A percentile compares a stretch with the other conserved stretches of the same genome.
phyloP scores from a whole-genome alignment of 1,284 basidiomycete species.

The Leccinum griseonigrum region DNA sequence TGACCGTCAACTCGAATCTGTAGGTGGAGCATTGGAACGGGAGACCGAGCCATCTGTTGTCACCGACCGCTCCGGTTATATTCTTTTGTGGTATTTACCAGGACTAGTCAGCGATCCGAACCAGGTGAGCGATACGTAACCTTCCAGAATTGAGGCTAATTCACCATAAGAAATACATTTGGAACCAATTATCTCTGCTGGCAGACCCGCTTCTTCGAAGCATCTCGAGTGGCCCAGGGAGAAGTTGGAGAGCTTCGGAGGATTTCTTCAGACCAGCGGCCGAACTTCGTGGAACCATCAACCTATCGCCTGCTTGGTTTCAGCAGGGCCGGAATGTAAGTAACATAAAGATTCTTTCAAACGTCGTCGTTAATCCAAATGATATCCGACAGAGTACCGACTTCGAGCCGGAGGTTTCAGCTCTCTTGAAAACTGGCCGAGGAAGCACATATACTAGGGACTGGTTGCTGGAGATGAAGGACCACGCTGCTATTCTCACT shows the following conservation, averaged over 20 bases:
- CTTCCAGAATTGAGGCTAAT: neutral
- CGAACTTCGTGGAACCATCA: neutral
- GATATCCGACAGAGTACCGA: neutral
- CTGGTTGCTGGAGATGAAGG: neutral
- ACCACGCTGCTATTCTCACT: neutral
- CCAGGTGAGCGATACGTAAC: neutral
- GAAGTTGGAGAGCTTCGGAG: neutral
- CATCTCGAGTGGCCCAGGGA: neutral
- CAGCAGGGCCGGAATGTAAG: neutral
- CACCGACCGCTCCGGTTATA: neutral
- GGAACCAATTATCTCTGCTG: neutral
- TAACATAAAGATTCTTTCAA: neutral
- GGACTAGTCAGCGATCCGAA: neutral
- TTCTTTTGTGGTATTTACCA: neutral
- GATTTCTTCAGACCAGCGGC: neutral
- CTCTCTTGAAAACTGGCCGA: neutral
- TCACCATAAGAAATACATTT: neutral
- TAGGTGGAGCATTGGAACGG: too few species aligned
- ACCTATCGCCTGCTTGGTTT: neutral
- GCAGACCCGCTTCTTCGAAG: neutral
- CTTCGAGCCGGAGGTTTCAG: neutral
- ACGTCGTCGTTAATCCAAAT: too few species aligned
- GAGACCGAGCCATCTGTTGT: neutral
- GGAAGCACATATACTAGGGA: neutral
- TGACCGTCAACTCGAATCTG: too few species aligned